phyloP scores from a whole-genome alignment of 208 protist genomes.

The Leptomonas pyrrhocoris region DNA sequence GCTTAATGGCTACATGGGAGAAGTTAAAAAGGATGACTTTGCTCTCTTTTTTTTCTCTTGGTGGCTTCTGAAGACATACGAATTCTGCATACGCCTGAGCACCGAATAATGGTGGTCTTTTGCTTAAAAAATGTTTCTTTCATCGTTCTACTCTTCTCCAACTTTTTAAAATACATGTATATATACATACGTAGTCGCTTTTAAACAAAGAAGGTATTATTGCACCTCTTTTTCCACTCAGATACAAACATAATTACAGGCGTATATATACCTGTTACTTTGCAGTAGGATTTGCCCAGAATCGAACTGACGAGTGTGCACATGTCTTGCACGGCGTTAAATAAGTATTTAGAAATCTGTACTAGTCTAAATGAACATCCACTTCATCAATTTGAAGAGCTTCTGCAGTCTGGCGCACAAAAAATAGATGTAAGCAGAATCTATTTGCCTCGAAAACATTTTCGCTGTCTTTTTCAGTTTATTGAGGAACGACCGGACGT shows the following conservation, averaged over 20 bases:
- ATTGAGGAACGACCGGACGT: constrained; percentile 51
- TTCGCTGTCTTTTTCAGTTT: constrained; percentile 42
- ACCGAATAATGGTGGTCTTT: too few relatives aligned
- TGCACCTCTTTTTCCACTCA: neutral
- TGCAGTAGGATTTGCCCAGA: too few relatives aligned
- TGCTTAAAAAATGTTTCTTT: too few relatives aligned
- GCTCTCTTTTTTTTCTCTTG: too few relatives aligned
- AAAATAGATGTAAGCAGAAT: constrained; percentile 44
- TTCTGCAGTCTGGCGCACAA: neutral
- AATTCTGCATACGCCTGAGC: too few relatives aligned
- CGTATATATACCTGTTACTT: too few relatives aligned
- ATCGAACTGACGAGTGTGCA: constrained; percentile 2
- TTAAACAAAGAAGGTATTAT: too few relatives aligned
- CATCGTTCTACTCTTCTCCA: too few relatives aligned
- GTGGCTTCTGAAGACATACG: too few relatives aligned
- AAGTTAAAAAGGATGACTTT: too few relatives aligned
- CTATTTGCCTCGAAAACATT: constrained; percentile 49
- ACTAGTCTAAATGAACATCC: constrained; percentile 1
- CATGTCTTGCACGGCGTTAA: neutral
- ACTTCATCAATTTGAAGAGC: constrained; percentile 19
- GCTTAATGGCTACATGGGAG: too few relatives aligned
- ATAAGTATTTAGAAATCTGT: constrained; percentile 29
- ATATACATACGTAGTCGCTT: neutral
- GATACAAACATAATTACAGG: too few relatives aligned
- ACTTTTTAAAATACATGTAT: neutral